These are phyloP conservation scores for Xylaria curta DNA, from an alignment of 495 filamentous ascomycete species.

Conservation along the genomic window DNA sequence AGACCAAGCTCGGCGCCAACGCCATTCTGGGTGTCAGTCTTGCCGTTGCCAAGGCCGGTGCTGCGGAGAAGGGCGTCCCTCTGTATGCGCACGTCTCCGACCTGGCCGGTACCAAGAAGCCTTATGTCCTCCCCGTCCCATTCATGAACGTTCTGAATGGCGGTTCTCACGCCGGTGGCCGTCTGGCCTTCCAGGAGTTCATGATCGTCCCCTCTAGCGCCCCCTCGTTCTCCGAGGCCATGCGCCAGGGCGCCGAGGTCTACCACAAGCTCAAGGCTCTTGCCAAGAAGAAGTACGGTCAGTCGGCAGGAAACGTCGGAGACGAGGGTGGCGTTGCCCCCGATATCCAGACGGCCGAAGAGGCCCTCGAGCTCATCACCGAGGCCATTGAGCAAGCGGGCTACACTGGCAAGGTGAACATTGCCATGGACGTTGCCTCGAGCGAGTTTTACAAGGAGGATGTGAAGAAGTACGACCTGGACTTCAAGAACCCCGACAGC, in stretches of 20 bases:
- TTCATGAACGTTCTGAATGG: conserved; percentile 99
- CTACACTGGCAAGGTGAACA: conserved; percentile 93
- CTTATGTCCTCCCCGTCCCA: conserved; percentile 97
- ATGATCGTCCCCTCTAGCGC: conserved; percentile 95
- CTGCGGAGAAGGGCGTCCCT: conserved; percentile 96
- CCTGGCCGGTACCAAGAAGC: conserved; percentile 99
- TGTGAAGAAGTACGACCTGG: conserved; percentile 98
- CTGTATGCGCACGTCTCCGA: conserved; percentile 98
- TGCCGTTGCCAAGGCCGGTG: conserved; percentile 96
- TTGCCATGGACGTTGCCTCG: conserved; percentile 99
- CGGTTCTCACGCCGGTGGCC: conserved; percentile 97
- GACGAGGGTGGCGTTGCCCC: conserved; percentile 99
- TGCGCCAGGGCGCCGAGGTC: conserved; percentile 94
- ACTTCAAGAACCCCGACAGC: conserved; percentile 99
- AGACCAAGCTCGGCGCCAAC: conserved; percentile 97
- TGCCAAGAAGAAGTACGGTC: conserved; percentile 99
- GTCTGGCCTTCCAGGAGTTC: conserved; percentile 99
- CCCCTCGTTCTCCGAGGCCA: conserved; percentile 89
- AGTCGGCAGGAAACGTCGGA: conserved; percentile 97
- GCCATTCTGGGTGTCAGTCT: conserved; percentile 97
- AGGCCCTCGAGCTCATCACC: conserved; percentile 96
- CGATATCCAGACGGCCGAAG: conserved; percentile 95
- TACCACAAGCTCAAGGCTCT: conserved; percentile 98
- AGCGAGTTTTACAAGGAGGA: conserved; percentile 99
- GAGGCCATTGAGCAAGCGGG: conserved; percentile 92